Base-by-base conservation (phyloP, 192 early-diverging fungal genomes). In the Phlyctochytrium bullatum region DNA sequence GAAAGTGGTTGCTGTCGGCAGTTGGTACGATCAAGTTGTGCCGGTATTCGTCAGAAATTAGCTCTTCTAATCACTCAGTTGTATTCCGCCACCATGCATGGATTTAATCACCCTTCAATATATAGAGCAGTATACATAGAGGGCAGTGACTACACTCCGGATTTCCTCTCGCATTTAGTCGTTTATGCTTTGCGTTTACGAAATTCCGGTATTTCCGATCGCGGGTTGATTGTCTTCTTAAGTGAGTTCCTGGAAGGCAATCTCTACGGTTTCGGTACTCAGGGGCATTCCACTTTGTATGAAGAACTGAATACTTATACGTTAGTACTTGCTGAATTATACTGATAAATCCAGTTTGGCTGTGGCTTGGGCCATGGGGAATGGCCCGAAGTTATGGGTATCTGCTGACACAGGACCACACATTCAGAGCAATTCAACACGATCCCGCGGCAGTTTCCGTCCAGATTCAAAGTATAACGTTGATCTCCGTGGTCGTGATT, bases 11-110 rank as follows among this genome's bases (percentile, higher is more conserved):
- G 83, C 89, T 24, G 81, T 96, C 6, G 95, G 90, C 1, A 89
- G 88, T 3, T 90, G 95, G 93, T 91, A 95, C 64, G 96, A 98
- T 69, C 94, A 98, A 73, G 96, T 96, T 0, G 96, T 98, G 0
- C 96, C 96, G 2, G 90, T 94, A 73, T 91, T n/a, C n/a, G n/a
- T n/a, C n/a, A n/a, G n/a, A n/a, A n/a, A n/a, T n/a, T n/a, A n/a
- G n/a, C n/a, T 73, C 24, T 65, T 3, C 29, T 61, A 32, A 34
- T 20, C 20, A 20, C 32, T n/a, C 50, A 73, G 70, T 47, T 76
- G 2, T 82, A 82, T 64, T 82, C 80, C n/a, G 78, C 78, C 1
- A 75, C 76, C 3, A 66, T 82, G 60, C 80, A 82, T 53, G 80
- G 76, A 10, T 77, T 76, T 69, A 54, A 77, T 36, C 78, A 79